Percentiles rank a stretch among this genome's conserved stretches.
Conservation (phyloP, 2,329 filamentous ascomycete genomes). For the Monilinia polystroma region DNA sequence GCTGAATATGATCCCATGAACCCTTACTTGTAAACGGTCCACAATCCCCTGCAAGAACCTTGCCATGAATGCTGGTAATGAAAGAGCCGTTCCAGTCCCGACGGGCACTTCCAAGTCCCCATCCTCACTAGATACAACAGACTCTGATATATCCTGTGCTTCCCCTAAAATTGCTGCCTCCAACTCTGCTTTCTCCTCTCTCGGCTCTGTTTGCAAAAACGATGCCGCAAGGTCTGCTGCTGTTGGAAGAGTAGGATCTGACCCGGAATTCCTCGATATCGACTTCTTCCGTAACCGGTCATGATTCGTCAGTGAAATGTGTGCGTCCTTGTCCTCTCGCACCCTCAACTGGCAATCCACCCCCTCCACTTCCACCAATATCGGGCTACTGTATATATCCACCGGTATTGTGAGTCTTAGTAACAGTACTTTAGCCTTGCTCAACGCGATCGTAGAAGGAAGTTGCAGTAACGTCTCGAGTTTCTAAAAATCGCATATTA, state of each 20-base stretch:
- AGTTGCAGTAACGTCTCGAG: slow-evolving; percentile 72
- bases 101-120: slow-evolving; percentile 54
- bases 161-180: slow-evolving; percentile 67
- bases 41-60: slow-evolving; percentile 72
- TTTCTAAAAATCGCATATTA: slow-evolving; percentile 58
- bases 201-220: slow-evolving; percentile 71
- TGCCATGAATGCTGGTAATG: slow-evolving; percentile 68
- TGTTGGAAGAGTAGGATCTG: slow-evolving; percentile 56
- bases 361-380: slow-evolving; percentile 77
- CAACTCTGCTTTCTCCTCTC: slow-evolving; percentile 63
- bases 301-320: slow-evolving; percentile 37
- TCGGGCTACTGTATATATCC: slow-evolving; percentile 82
- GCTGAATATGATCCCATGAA: slow-evolving; percentile 64
- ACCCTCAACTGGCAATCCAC: slow-evolving; percentile 69
- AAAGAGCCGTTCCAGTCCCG: slow-evolving; percentile 70
- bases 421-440: slow-evolving; percentile 70
- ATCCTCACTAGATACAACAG: slow-evolving; percentile 59
- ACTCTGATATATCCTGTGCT: slow-evolving; percentile 61
- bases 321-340: slow-evolving; percentile 35
- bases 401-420: slow-evolving; percentile 82
- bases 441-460: slow-evolving; percentile 68
- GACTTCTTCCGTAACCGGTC: slow-evolving; percentile 38
- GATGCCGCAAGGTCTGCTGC: slow-evolving; percentile 73
- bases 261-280: slow-evolving; percentile 28
- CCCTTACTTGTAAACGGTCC: slow-evolving; percentile 66